These are phyloP conservation scores for Ceratocystiopsis sp. DNA, from an alignment of 2,329 filamentous ascomycete species.

Conservation along the genomic window DNA sequence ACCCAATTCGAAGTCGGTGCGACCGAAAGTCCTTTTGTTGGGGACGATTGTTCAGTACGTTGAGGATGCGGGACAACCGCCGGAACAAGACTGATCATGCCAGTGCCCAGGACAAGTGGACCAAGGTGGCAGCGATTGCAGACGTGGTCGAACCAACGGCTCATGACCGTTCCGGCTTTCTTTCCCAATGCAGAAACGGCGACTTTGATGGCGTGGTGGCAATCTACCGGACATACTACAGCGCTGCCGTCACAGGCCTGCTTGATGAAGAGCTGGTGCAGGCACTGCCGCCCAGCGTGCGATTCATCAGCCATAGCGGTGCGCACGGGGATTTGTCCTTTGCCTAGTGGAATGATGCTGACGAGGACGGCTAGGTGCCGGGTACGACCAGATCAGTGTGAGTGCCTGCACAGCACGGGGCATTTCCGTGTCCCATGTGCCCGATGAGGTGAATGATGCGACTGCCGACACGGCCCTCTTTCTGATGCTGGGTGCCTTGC, in stretches of 20 bases:
- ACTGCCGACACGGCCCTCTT: constrained; percentile 73
- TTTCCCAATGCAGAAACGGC: constrained; percentile 7
- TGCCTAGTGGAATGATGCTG: too few relatives aligned
- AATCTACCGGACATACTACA: constrained; percentile 46
- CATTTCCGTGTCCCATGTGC: constrained; percentile 63
- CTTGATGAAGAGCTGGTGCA: constrained; percentile 55
- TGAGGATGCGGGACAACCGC: too few relatives aligned
- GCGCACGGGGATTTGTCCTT: too few relatives aligned
- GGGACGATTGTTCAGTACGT: too few relatives aligned
- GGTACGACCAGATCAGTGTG: constrained; percentile 72
- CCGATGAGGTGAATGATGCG: constrained; percentile 64
- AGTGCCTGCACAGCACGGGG: constrained; percentile 48
- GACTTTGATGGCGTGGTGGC: constrained; percentile 6
- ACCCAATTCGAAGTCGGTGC: too few relatives aligned
- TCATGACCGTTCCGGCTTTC: constrained; percentile 5
- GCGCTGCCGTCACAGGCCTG: constrained; percentile 45
- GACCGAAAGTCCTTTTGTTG: too few relatives aligned
- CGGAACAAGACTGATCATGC: too few relatives aligned
- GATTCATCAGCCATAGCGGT: constrained; percentile 46
- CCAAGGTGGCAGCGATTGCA: constrained; percentile 41
- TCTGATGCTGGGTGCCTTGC: constrained; percentile 61
- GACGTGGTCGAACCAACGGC: constrained; percentile 34
- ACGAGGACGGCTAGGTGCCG: too few relatives aligned
- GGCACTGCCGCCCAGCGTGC: constrained; percentile 32
- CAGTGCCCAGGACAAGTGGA: constrained; percentile 50